A percentile compares a stretch with the other conserved stretches of the same genome.
Evolutionary conservation across 129 eudicot species (phyloP).

Genomic region (Tagetes patula): DNA sequence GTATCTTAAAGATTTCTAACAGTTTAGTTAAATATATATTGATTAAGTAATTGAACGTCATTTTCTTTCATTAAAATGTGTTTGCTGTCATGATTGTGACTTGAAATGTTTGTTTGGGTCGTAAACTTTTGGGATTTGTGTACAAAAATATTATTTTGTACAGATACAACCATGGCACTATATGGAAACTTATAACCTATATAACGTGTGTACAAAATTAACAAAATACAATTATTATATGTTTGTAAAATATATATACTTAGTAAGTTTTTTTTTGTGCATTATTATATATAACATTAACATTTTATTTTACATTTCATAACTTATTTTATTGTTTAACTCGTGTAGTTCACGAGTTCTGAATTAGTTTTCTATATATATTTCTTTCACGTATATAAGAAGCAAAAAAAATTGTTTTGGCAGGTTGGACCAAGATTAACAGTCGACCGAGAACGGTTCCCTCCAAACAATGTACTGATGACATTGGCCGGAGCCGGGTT

Average conservation of each 20-base stretch:
- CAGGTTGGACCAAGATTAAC: slow-evolving; percentile 70
- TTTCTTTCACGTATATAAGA: too few relatives aligned
- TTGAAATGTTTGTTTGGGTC: background rate
- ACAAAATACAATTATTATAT: too few relatives aligned
- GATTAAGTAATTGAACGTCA: background rate
- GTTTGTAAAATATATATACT: background rate
- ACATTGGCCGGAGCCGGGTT: slow-evolving; percentile 74
- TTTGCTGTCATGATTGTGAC: background rate
- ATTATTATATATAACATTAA: too few relatives aligned
- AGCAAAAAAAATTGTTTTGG: background rate
- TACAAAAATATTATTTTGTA: background rate
- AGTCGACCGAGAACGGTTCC: slow-evolving; percentile 58
- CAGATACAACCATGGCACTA: background rate
- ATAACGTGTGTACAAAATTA: too few relatives aligned
- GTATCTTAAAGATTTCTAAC: too few relatives aligned
- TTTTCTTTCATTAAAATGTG: background rate
- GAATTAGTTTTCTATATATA: too few relatives aligned
- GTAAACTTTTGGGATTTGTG: background rate
- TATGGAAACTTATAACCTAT: too few relatives aligned
- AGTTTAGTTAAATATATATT: background rate
- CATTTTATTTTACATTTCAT: too few relatives aligned
- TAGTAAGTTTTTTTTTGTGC: too few relatives aligned
- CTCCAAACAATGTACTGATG: slow-evolving; percentile 63
- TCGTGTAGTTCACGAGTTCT: too few relatives aligned
- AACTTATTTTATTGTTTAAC: too few relatives aligned